Base-by-base conservation (phyloP, 768 basidiomycete genomes). In the Suillus placidus region DNA sequence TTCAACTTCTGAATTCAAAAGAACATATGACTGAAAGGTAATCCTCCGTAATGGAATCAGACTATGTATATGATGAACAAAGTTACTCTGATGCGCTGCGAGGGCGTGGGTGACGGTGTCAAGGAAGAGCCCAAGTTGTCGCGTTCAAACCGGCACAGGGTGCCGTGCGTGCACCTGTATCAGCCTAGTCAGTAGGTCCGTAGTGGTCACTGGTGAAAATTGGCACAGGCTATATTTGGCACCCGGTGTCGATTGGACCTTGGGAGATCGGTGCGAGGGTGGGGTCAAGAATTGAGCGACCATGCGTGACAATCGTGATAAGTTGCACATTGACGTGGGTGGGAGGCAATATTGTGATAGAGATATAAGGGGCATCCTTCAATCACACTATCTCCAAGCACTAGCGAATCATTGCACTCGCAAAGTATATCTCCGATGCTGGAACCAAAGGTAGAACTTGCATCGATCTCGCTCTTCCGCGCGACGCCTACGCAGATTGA, bases 401-500 rank as follows among this genome's bases (percentile, higher is more conserved):
- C 37, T 3, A 58, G n/a, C 55, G 13, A 23, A 37, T 23, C 23
- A 8, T 26, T 6, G 9, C 56, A 38, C 38, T 57, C 14, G 8
- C 37, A 40, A 16, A 58, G 37, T 40, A 37, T 38, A 30, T 60
- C 58, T 42, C 40, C 58, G 30, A 60, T 60, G 58, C 18, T 20
- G 12, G 40, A 42, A 60, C 12, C 58, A 18, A 60, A 49, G 60
- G 52, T 65, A 63, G 66, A 72, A 32, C 62, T 73, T 38, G 65
- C 69, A 20, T 68, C 69, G 16, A 60, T 84, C 10, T 82, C 85
- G 0, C 68, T 87, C 6, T 85, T 83, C 68, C 74, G 72, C 7
- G 87, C 86, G 42, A 86, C 84, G 18, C 71, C 74, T 10, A 79
- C 79, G 47, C 87, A 88, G 68, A 73, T 76, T 3, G 55, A 75